Evolutionary conservation across 1,284 basidiomycete genomes (phyloP).

Genomic region (Cutaneotrichosporon curvatum): DNA sequence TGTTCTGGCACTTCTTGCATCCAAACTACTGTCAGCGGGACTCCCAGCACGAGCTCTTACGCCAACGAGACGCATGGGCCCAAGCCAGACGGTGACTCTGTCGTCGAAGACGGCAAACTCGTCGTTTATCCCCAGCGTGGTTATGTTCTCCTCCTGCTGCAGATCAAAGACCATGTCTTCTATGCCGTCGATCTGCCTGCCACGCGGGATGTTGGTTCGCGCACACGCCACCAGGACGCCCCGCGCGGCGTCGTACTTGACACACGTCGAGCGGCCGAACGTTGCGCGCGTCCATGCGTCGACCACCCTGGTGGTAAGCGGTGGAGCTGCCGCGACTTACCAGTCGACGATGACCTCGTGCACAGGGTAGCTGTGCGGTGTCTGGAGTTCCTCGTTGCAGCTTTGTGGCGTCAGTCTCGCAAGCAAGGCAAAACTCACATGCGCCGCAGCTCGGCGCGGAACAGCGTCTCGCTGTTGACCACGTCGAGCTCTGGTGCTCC

Average conservation of each 20-base stretch:
- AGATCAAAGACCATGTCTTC: conserved; percentile 2
- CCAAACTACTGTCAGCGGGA: not conserved
- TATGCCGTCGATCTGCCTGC: not conserved
- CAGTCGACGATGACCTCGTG: conserved; percentile 1
- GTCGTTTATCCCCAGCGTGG: not conserved
- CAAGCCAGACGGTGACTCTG: conserved; percentile 1
- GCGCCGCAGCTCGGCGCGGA: conserved; percentile 1
- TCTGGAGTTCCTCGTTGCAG: not conserved
- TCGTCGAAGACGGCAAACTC: conserved; percentile 1
- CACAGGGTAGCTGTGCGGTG: not conserved
- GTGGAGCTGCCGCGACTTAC: not conserved
- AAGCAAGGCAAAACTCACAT: not conserved
- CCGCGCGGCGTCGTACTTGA: not conserved
- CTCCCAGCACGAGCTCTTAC: not conserved
- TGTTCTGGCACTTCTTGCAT: conserved; percentile 3
- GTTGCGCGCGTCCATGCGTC: not conserved
- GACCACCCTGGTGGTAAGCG: not conserved
- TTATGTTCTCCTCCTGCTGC: conserved; percentile 1
- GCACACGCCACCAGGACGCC: not conserved
- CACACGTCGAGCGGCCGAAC: not conserved
- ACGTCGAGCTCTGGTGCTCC: not conserved
- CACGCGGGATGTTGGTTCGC: not conserved
- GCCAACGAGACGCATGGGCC: conserved; percentile 3
- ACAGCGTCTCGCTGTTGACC: not conserved
- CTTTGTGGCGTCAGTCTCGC: not conserved